phyloP scores from a whole-genome alignment of 1,139 yeast species.

The Saccharomyces uvarum region DNA sequence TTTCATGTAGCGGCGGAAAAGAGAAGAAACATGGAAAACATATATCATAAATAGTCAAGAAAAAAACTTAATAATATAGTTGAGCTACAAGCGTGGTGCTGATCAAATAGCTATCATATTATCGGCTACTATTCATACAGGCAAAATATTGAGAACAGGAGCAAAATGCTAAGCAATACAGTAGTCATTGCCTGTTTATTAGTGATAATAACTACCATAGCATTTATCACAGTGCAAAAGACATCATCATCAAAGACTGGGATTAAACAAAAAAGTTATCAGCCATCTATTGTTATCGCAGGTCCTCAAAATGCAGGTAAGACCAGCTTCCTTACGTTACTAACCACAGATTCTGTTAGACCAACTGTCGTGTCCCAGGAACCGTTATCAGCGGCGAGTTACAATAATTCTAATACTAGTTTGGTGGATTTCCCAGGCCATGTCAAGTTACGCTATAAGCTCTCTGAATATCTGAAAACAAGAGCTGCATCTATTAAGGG shows the following conservation, averaged over 20 bases:
- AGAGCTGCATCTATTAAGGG: slow-evolving; percentile 45
- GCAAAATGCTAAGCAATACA: slow-evolving; percentile 10
- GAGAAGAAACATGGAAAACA: neutral
- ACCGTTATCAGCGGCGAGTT: slow-evolving; percentile 35
- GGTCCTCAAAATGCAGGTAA: slow-evolving; percentile 76
- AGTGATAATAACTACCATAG: slow-evolving; percentile 21
- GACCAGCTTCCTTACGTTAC: slow-evolving; percentile 49
- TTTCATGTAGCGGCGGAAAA: neutral
- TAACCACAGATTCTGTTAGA: slow-evolving; percentile 18
- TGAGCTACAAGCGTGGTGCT: neutral
- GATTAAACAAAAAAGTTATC: slow-evolving; percentile 24
- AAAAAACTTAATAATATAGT: neutral
- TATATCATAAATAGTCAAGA: neutral
- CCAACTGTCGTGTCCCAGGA: slow-evolving; percentile 28
- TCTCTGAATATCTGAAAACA: slow-evolving; percentile 40
- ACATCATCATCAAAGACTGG: slow-evolving; percentile 13
- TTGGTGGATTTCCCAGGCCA: slow-evolving; percentile 85
- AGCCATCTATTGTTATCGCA: slow-evolving; percentile 58
- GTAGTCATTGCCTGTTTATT: slow-evolving; percentile 18
- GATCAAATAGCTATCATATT: neutral
- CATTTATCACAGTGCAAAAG: slow-evolving; percentile 22
- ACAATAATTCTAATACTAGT: slow-evolving; percentile 33
- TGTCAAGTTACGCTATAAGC: slow-evolving; percentile 53
- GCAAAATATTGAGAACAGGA: neutral
- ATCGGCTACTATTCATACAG: neutral